These are phyloP conservation scores for Lachnellula occidentalis DNA, from an alignment of 2,329 filamentous ascomycete species.

Conservation along the genomic window DNA sequence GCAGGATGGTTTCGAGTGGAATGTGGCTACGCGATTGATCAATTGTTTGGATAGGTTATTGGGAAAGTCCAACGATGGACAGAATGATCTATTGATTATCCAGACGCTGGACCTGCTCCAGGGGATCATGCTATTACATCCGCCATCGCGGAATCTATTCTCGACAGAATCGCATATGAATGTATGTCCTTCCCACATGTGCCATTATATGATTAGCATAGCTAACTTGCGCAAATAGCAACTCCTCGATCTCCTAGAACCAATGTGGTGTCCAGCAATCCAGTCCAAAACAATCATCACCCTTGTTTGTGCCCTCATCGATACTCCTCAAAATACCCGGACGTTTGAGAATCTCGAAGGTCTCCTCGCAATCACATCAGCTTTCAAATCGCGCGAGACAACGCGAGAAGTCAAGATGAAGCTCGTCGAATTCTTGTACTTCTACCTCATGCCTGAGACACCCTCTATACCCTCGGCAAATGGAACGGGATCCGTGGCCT, in stretches of 20 bases:
- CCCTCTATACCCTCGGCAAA: constrained; percentile 50
- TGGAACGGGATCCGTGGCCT: constrained; percentile 41
- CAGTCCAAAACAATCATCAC: constrained; percentile 87
- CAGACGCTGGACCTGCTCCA: constrained; percentile 85
- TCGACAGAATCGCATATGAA: constrained; percentile 93
- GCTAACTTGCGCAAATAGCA: constrained; percentile 45
- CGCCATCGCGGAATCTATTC: constrained; percentile 82
- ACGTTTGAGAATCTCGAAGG: constrained; percentile 91
- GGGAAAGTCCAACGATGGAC: constrained; percentile 73
- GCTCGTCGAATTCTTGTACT: constrained; percentile 95
- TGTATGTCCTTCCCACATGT: constrained; percentile 40
- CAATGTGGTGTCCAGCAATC: constrained; percentile 84
- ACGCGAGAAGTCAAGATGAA: constrained; percentile 88
- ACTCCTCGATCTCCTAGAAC: constrained; percentile 89
- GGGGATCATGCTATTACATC: constrained; percentile 81
- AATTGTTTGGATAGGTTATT: constrained; percentile 81
- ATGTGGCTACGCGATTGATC: constrained; percentile 81
- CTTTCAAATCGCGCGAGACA: constrained; percentile 86
- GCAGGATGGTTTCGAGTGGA: constrained; percentile 97
- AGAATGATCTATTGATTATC: constrained; percentile 84
- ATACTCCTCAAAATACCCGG: constrained; percentile 80
- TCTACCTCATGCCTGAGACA: constrained; percentile 94
- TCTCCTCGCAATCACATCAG: constrained; percentile 80
- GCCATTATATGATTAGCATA: neutral
- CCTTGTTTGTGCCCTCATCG: constrained; percentile 82